Conservation (phyloP, 192 early-diverging fungal species). For the Linnemannia schmuckeri region DNA sequence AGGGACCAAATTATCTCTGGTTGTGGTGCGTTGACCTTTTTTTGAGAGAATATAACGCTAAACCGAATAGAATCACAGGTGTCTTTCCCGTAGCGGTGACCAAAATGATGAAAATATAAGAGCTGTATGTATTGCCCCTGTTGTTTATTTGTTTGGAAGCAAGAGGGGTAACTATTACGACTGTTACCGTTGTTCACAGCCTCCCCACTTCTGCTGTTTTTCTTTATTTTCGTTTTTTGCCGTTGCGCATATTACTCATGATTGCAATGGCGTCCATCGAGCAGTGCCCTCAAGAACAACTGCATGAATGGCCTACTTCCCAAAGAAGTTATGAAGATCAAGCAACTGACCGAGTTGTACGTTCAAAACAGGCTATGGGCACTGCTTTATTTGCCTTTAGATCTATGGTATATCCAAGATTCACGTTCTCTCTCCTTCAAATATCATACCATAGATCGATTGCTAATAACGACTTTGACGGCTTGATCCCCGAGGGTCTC, state of each 20-base stretch:
- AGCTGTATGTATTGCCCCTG: conserved; percentile 19
- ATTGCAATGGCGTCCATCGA: background rate
- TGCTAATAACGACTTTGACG: conserved; percentile 46
- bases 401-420: too few species aligned
- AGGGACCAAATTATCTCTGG: background rate
- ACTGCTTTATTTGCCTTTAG: background rate
- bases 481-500: conserved; percentile 15
- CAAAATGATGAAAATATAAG: conserved; percentile 35
- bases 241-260: background rate
- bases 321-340: conserved; percentile 15
- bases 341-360: conserved; percentile 42
- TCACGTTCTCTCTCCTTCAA: background rate
- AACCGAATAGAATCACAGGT: conserved; percentile 8
- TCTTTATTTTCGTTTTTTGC: background rate
- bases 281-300: conserved; percentile 41
- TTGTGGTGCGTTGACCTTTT: background rate
- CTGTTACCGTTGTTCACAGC: background rate
- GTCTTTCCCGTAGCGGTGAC: conserved; percentile 27
- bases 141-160: background rate
- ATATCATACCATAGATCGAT: conserved; percentile 1
- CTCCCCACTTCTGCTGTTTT: background rate
- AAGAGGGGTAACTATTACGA: background rate
- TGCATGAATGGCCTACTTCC: conserved; percentile 30
- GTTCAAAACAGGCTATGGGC: background rate
- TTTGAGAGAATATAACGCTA: background rate